A percentile compares a stretch with the other conserved stretches of the same genome.
Evolutionary conservation across 2,329 filamentous ascomycete species (phyloP).

Genomic region (Xylaria sp.): DNA sequence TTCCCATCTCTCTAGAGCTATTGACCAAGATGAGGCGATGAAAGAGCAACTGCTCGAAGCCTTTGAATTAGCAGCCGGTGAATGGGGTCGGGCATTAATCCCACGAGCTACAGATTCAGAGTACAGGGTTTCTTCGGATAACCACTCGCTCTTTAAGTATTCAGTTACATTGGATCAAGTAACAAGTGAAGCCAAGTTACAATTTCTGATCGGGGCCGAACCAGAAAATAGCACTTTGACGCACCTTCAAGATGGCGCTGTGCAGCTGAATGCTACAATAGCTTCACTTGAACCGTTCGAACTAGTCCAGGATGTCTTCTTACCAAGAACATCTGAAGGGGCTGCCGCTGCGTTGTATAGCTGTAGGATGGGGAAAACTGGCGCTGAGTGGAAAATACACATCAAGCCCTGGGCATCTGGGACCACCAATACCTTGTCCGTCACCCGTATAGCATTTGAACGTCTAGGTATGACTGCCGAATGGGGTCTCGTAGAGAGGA

Average conservation of each 20-base stretch:
- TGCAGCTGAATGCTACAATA: slow-evolving; percentile 22
- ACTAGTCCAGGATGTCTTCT: slow-evolving; percentile 4
- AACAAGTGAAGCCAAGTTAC: slow-evolving; percentile 34
- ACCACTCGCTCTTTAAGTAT: slow-evolving; percentile 37
- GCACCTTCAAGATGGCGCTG: slow-evolving; percentile 21
- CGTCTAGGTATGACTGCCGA: slow-evolving; percentile 25
- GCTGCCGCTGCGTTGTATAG: slow-evolving; percentile 34
- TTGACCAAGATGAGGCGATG: slow-evolving; percentile 17
- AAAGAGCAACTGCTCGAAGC: slow-evolving; percentile 14
- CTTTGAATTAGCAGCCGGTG: slow-evolving; percentile 18
- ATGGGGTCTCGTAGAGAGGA: too few species aligned
- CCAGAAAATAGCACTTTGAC: background rate
- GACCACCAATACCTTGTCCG: too few species aligned
- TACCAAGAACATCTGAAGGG: slow-evolving; percentile 20
- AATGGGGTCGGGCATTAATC: slow-evolving; percentile 28
- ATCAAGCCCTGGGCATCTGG: too few species aligned
- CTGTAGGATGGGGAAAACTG: too few species aligned
- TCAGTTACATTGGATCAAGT: slow-evolving; percentile 34
- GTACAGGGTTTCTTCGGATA: slow-evolving; percentile 34
- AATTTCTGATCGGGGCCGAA: slow-evolving; percentile 38
- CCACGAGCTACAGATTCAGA: slow-evolving; percentile 2
- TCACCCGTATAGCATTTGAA: slow-evolving; percentile 30
- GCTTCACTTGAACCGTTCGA: slow-evolving; percentile 1
- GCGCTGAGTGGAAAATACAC: too few species aligned
- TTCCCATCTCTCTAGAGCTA: slow-evolving; percentile 27